phyloP scores from a whole-genome alignment of 768 basidiomycete genomes.

The Neoboletus magnificus region DNA sequence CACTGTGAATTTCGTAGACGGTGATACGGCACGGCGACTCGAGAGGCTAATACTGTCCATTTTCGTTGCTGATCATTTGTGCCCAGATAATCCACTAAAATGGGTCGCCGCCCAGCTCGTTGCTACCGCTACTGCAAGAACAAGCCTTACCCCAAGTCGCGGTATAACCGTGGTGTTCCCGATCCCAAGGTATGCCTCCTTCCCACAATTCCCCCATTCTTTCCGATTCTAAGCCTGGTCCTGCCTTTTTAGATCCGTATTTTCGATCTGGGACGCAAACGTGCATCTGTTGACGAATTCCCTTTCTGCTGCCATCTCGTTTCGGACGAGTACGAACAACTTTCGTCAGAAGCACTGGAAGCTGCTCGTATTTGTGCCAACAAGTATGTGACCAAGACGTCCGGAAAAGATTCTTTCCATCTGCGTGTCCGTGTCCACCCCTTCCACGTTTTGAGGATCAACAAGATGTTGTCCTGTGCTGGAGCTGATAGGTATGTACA shows the following conservation, averaged over 20 bases:
- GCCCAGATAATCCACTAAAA: slow-evolving; percentile 32
- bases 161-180: slow-evolving; percentile 98
- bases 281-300: slow-evolving; percentile 96
- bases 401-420: slow-evolving; percentile 99
- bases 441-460: slow-evolving; percentile 98
- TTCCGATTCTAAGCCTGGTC: neutral
- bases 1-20: too few relatives aligned
- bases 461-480: slow-evolving; percentile 99
- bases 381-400: slow-evolving; percentile 98
- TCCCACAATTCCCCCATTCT: neutral
- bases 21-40: neutral
- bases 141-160: slow-evolving; percentile 95
- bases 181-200: slow-evolving; percentile 71
- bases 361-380: slow-evolving; percentile 99
- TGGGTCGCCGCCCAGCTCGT: slow-evolving; percentile 97
- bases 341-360: slow-evolving; percentile 93
- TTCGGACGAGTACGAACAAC: slow-evolving; percentile 97
- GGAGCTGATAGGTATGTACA: slow-evolving; percentile 84
- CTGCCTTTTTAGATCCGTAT: slow-evolving; percentile 75
- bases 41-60: neutral
- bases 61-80: slow-evolving; percentile 3
- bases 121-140: slow-evolving; percentile 99
- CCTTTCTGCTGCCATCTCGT: slow-evolving; percentile 96
- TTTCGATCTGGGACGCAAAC: slow-evolving; percentile 94
- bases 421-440: slow-evolving; percentile 95